Base-by-base conservation (phyloP, 2,329 filamentous ascomycete genomes). In the Claviceps maximensis region DNA sequence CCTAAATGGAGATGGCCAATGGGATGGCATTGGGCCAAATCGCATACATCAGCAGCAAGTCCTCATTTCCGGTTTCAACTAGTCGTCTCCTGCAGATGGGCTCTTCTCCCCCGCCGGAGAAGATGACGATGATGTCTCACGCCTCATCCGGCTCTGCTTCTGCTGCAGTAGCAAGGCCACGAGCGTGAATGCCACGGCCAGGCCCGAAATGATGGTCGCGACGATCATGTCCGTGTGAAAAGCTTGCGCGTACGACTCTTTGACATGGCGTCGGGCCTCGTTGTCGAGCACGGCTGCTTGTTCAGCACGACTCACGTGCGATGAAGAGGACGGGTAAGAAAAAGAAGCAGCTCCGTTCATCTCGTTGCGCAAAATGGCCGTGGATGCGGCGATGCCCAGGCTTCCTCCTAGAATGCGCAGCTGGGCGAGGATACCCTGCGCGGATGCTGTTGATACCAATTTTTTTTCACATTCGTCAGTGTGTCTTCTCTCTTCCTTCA, bases 381-480 rank as follows among this genome's bases (percentile, higher is more conserved):
- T 73, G 21, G 75, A 79, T 1, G 72, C 69, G 2, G 77, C 74
- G 51, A 80, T 77, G 3, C 77, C 77, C 29, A 79, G 64, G 53
- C 75, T 78, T 6, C 77, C 76, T 4, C 77, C 77, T 0, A 79
- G 65, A 23, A 79, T 71, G 33, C 76, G 70, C 25, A 71, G 62
- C 53, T 79, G 75, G 0, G 76, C 72, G 13, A 79, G 59, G 41
- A 79, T 72, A 0, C 75, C 77, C 57, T 80, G 77, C 0, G 75
- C 74, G 12, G 74, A 65, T 13, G 75, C 75, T 78, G 44, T 44
- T 1, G 3, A 15, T n/a, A n/a, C n/a, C n/a, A n/a, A n/a, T n/a
- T n/a, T n/a, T n/a, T n/a, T n/a, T n/a, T n/a, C 41, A 21, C 17
- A n/a, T 27, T 38, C 29, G 33, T n/a, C 21, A 25, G 44, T 10